phyloP scores from a whole-genome alignment of 805 yeast genomes.

The Nadsonia fulvescens region DNA sequence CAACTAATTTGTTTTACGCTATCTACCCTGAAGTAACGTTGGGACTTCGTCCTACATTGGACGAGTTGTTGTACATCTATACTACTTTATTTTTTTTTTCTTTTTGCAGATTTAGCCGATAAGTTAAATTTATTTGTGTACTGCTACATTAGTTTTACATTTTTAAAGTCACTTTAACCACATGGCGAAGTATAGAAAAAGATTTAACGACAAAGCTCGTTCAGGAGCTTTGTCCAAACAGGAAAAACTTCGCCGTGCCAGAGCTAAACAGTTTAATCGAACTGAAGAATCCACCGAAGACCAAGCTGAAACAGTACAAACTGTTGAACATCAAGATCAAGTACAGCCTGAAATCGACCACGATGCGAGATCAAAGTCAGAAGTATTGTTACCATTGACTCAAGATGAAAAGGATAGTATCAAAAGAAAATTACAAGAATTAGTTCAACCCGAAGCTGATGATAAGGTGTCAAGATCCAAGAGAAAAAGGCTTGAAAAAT shows the following conservation, averaged over 20 bases:
- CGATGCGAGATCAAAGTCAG: constrained; percentile 37
- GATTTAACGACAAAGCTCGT: constrained; percentile 76
- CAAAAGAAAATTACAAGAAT: constrained; percentile 44
- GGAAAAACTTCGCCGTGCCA: constrained; percentile 42
- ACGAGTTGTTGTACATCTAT: too few species aligned
- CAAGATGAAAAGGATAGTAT: constrained; percentile 44
- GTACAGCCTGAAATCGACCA: too few species aligned
- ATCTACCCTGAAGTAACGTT: too few species aligned
- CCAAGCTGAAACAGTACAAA: constrained; percentile 8
- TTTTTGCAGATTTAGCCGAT: too few species aligned
- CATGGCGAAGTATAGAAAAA: constrained; percentile 69
- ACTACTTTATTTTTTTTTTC: too few species aligned
- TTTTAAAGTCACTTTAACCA: too few species aligned
- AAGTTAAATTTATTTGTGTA: too few species aligned
- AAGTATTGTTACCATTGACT: constrained; percentile 41
- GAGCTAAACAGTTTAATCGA: constrained; percentile 17
- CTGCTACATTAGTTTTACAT: too few species aligned
- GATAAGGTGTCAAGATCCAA: constrained; percentile 50
- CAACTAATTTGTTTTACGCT: too few species aligned
- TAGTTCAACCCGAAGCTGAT: constrained; percentile 45
- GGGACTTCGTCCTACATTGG: too few species aligned
- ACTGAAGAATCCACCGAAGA: constrained; percentile 6
- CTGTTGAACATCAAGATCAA: too few species aligned
- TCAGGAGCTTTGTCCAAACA: constrained; percentile 71
- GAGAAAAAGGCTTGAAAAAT: constrained; percentile 71